Conservation (phyloP, 345 rosid species). For the Melaleuca alternifolia region DNA sequence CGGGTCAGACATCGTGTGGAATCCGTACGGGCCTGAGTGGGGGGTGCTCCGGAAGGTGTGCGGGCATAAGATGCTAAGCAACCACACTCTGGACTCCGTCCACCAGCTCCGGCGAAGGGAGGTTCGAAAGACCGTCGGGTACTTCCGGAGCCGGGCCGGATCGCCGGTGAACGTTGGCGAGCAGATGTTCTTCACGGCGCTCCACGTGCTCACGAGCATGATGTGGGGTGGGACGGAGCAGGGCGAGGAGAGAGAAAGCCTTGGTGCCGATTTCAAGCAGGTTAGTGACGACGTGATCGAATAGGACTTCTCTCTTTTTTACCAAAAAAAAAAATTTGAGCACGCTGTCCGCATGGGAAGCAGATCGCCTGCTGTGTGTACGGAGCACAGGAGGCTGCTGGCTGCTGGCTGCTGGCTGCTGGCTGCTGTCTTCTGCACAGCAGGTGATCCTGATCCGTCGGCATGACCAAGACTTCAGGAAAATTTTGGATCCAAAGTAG, state of each 20-base stretch:
- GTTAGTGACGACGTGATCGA: slow-evolving; percentile 9
- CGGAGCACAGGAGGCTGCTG: too few species aligned
- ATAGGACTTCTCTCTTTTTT: neutral
- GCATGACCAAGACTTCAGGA: too few species aligned
- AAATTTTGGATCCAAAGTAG: too few species aligned
- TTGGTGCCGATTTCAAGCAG: slow-evolving; percentile 22
- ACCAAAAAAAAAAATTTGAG: neutral
- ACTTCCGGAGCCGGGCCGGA: slow-evolving; percentile 9
- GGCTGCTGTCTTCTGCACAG: too few species aligned
- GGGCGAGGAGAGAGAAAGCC: slow-evolving; percentile 16
- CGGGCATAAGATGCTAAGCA: slow-evolving; percentile 16
- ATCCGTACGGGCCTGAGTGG: slow-evolving; percentile 31
- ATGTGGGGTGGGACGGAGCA: slow-evolving; percentile 35
- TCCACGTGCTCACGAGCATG: slow-evolving; percentile 35
- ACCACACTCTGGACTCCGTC: slow-evolving; percentile 14
- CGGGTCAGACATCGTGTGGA: slow-evolving; percentile 22
- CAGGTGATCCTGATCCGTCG: too few species aligned
- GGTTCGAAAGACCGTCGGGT: slow-evolving; percentile 11
- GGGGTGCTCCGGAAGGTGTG: slow-evolving; percentile 29
- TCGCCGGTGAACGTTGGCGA: slow-evolving; percentile 24
- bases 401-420: too few species aligned
- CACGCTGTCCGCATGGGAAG: neutral
- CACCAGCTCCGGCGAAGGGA: slow-evolving; percentile 20
- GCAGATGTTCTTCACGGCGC: slow-evolving; percentile 13
- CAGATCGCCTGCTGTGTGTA: too few species aligned